Evolutionary conservation across 2,329 filamentous ascomycete species (phyloP), one percentile per base, ranked within the genome.

Genomic region (Fusarium floridanum): DNA sequence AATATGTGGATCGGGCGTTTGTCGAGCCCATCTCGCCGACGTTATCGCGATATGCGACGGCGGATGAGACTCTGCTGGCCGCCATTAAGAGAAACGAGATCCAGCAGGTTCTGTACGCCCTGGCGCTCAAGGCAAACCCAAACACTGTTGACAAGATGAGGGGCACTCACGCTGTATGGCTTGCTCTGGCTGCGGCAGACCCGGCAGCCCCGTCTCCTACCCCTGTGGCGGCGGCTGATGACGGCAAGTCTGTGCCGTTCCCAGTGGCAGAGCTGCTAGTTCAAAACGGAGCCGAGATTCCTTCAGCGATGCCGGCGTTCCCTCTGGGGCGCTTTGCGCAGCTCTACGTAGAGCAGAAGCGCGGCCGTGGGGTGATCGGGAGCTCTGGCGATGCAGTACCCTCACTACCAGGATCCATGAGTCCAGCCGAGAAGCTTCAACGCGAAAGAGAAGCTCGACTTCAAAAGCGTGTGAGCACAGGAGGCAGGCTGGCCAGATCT

Each of bases 61-160:
- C 96, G 1, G 95, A 98, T 71, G 97, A 99, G 78, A 95, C 94
- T 0, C 88, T 99, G 7, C 86, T 99, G 43, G 95, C 95, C 6
- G 95, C 94, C 11, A 95, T 98, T 82, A 99, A 98, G 87, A 95
- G 92, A 84, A 98, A 98, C 82, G 95, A 99, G 80, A 94, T 99
- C 65, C 94, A 97, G 80, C 94, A 95, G 73, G 95, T 98, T 27
- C 90, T 99, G 29, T 97, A 98, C 79, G 96, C 94, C 5, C 88
- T 99, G 56, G 95, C 97, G 2, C 88, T 98, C 36, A 90, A 90
- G 71, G 97, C 94, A 16, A 98, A 95, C 79, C 94, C 95, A 16
- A 99, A 99, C 79, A 90, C 92, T 4, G 87, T 91, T 6, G 97
- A 99, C 82, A 94, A 92, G 73, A 97, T 95, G 43, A 91, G 97